These are phyloP conservation scores for Amphicarpaea edgeworthii DNA, from an alignment of 306 rosid genomes.

Conservation along the genomic window DNA sequence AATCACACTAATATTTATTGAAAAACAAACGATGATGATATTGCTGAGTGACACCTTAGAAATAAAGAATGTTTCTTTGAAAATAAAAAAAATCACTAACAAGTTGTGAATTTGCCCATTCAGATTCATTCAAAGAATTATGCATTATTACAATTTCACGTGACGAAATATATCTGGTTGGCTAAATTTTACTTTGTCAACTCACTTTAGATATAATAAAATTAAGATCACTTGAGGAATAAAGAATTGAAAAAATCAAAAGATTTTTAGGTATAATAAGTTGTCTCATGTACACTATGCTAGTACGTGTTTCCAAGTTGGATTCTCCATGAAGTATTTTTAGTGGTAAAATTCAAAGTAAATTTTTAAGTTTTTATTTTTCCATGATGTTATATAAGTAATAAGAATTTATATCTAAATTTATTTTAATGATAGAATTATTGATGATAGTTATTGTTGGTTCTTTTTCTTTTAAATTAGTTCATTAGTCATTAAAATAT, in stretches of 20 bases:
- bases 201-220: not conserved
- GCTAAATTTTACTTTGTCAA: constrained; percentile 21
- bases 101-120: constrained; percentile 5
- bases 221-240: not conserved
- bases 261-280: not conserved
- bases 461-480: too few relatives aligned
- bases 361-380: too few relatives aligned
- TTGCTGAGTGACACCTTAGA: not conserved
- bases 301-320: constrained; percentile 1
- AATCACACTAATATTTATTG: not conserved
- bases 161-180: not conserved
- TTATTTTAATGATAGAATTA: too few relatives aligned
- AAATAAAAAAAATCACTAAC: not conserved
- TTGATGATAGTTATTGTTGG: too few relatives aligned
- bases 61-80: constrained; percentile 5
- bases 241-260: not conserved
- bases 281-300: constrained; percentile 2
- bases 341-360: too few relatives aligned
- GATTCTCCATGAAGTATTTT: too few relatives aligned
- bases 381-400: too few relatives aligned
- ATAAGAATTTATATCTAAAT: too few relatives aligned
- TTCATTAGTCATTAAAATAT: too few relatives aligned
- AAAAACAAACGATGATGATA: not conserved
- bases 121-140: not conserved
- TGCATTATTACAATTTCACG: not conserved